Base-by-base conservation (phyloP, 768 basidiomycete genomes). In the Galerina marginata region DNA sequence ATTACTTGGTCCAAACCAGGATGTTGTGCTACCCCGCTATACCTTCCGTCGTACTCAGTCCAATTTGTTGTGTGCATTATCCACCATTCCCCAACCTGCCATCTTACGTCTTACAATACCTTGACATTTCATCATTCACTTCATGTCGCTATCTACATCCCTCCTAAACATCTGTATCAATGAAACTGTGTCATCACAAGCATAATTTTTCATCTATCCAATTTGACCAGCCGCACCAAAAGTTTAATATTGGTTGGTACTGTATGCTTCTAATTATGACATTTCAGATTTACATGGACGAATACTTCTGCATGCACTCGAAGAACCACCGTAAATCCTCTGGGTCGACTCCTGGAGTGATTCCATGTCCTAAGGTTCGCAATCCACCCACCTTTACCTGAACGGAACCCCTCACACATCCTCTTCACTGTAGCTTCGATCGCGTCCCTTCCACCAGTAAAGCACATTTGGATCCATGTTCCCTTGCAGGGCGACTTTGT, bases 291-390 rank as follows among this genome's bases (percentile, higher is more conserved):
- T 68, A 69, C 25, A 68, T 61, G 44, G 76, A 70, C 2, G 93
- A 94, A 70, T 93, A 92, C 69, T 88, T 93, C 69, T 90, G 92
- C 49, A 95, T 83, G 69, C 94, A 96, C 73, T 96, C 85, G 62
- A 96, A 86, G 81, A 96, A 97, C 86, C 88, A 96, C 57, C 82
- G 80, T 73, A 97, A 79, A 73, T 97, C 93, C 56, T 98, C 95
- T 20, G 96, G 95, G 72, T 97, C 88, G 12, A 99, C 96, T 25
- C 88, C 91, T 10, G 97, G 97, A 4, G 95, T 97, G 67, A 99
- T 96, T 5, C 97, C 97, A 71, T 99, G 97, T 0, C 97, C 97
- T 20, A 99, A 78, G 76, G 76, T 99, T 99, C 9, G 92, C 92
- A 69, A 99, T 98, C 95, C 96, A 99, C n/a, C 87, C 91, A 9